Conservation (phyloP, 768 basidiomycete species). For the Lepiota brunneoincarnata region DNA sequence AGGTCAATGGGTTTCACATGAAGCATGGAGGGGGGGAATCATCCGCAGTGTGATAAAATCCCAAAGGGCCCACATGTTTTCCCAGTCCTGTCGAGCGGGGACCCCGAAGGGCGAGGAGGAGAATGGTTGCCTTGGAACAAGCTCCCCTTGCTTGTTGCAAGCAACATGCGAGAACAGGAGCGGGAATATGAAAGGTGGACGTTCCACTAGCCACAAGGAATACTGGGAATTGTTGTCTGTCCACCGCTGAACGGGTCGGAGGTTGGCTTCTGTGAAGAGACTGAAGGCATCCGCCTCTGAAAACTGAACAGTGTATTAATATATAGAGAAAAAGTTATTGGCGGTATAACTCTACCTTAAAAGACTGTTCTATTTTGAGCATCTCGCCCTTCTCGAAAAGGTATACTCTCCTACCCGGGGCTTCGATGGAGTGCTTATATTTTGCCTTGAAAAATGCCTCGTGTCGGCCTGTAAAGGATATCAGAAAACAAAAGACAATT, state of each 20-base stretch:
- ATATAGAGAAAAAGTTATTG: neutral
- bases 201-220: slow-evolving; percentile 89
- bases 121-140: neutral
- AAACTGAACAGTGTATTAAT: slow-evolving; percentile 48
- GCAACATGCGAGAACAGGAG: slow-evolving; percentile 43
- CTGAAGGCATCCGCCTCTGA: slow-evolving; percentile 66
- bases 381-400: slow-evolving; percentile 73
- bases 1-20: slow-evolving; percentile 91
- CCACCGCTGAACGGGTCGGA: slow-evolving; percentile 90
- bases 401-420: slow-evolving; percentile 42
- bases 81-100: slow-evolving; percentile 79
- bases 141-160: slow-evolving; percentile 3
- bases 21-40: slow-evolving; percentile 85
- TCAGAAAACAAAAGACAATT: slow-evolving; percentile 4
- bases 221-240: slow-evolving; percentile 68
- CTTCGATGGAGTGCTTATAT: slow-evolving; percentile 50
- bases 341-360: slow-evolving; percentile 58
- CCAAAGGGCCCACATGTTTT: slow-evolving; percentile 84
- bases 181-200: slow-evolving; percentile 79
- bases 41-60: slow-evolving; percentile 80
- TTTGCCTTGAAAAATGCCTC: slow-evolving; percentile 82
- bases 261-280: slow-evolving; percentile 70
- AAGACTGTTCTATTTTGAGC: slow-evolving; percentile 82
- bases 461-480: slow-evolving; percentile 61
- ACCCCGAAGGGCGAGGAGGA: slow-evolving; percentile 53